phyloP scores from a whole-genome alignment of 148 eudicot species.

The Camellia granthamiana region DNA sequence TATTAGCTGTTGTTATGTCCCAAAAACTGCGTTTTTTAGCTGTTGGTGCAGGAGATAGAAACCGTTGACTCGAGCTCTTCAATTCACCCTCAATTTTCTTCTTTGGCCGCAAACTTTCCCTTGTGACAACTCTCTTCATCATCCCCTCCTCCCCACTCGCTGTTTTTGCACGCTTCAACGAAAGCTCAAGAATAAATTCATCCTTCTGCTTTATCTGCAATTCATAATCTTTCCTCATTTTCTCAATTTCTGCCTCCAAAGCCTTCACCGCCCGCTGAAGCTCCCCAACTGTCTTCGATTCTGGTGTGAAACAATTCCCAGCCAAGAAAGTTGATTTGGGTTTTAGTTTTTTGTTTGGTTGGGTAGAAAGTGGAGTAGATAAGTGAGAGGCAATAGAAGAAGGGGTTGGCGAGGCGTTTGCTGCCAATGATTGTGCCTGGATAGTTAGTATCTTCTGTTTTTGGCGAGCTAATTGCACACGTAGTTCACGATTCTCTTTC shows the following conservation, averaged over 20 bases:
- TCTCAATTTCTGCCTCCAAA: slow-evolving; percentile 56
- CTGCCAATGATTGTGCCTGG: slow-evolving; percentile 69
- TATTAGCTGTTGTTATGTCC: slow-evolving; percentile 88
- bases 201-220: slow-evolving; percentile 65
- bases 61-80: slow-evolving; percentile 53
- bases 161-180: slow-evolving; percentile 31
- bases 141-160: slow-evolving; percentile 23
- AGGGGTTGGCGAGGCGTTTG: slow-evolving; percentile 62
- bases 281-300: slow-evolving; percentile 53
- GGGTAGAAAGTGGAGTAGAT: slow-evolving; percentile 44
- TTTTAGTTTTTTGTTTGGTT: slow-evolving; percentile 37
- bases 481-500: slow-evolving; percentile 70
- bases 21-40: slow-evolving; percentile 81
- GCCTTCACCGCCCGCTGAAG: slow-evolving; percentile 51
- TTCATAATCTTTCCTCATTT: slow-evolving; percentile 61
- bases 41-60: slow-evolving; percentile 61
- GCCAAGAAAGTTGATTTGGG: slow-evolving; percentile 36
- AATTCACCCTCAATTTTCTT: slow-evolving; percentile 40
- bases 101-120: slow-evolving; percentile 55
- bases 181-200: slow-evolving; percentile 52
- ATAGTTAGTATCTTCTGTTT: slow-evolving; percentile 68
- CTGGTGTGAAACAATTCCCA: slow-evolving; percentile 55
- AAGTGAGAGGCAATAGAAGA: slow-evolving; percentile 41
- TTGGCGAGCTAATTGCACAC: slow-evolving; percentile 68
- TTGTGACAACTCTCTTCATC: slow-evolving; percentile 40